Conservation (phyloP, 192 early-diverging fungal species). For the Coemansia furcata region DNA sequence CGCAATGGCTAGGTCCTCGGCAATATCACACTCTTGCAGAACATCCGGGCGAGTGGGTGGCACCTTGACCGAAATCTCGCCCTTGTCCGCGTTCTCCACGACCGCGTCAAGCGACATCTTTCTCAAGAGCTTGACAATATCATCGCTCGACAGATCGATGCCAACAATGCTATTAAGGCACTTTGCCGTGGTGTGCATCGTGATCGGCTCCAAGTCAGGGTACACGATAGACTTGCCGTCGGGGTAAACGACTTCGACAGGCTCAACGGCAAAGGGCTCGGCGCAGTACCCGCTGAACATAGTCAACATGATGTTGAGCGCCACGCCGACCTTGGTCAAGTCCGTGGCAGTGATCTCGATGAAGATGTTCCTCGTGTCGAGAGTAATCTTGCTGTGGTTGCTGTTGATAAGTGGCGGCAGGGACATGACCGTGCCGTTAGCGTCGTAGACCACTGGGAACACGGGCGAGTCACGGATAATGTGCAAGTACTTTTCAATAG, state of each 20-base stretch:
- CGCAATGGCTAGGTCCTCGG: slow-evolving; percentile 97
- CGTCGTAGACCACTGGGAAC: slow-evolving; percentile 91
- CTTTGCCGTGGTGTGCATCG: slow-evolving; percentile 68
- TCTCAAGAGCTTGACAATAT: slow-evolving; percentile 73
- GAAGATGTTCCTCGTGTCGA: slow-evolving; percentile 93
- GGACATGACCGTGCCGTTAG: slow-evolving; percentile 80
- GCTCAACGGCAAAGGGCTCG: slow-evolving; percentile 92
- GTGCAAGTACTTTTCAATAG: slow-evolving; percentile 84
- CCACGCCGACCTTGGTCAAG: slow-evolving; percentile 89
- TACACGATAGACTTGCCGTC: slow-evolving; percentile 68
- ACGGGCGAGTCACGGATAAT: slow-evolving; percentile 90
- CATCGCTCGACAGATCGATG: slow-evolving; percentile 60
- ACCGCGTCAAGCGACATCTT: slow-evolving; percentile 85
- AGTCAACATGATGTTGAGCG: slow-evolving; percentile 89
- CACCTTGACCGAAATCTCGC: slow-evolving; percentile 67
- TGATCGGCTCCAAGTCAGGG: slow-evolving; percentile 71
- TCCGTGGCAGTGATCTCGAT: slow-evolving; percentile 99
- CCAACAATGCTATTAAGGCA: slow-evolving; percentile 92
- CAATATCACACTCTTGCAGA: slow-evolving; percentile 95
- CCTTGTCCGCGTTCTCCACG: slow-evolving; percentile 25
- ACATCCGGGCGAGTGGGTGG: slow-evolving; percentile 93
- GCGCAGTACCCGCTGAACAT: slow-evolving; percentile 96
- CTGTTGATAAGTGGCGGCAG: slow-evolving; percentile 99
- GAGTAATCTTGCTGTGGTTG: slow-evolving; percentile 94
- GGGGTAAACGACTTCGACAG: slow-evolving; percentile 84